Evolutionary conservation across 208 protist genomes (phyloP), one percentile per base, ranked within the genome.

Genomic region (Naegleria lovaniensis): DNA sequence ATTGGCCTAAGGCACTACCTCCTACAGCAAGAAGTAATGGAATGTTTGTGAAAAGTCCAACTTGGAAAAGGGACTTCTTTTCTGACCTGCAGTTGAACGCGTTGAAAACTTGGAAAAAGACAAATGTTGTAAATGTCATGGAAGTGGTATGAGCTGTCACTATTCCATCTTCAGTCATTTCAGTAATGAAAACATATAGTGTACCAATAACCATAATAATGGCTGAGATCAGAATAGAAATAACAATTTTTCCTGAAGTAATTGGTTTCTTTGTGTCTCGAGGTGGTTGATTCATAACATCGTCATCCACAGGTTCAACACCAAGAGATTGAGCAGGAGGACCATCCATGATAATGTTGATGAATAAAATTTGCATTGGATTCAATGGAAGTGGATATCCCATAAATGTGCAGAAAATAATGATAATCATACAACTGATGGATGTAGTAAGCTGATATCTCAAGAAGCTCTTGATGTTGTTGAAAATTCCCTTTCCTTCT

Each of bases 311-410:
- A 29, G 93, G 94, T 91, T 97, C 97, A 94, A 99, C 98, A 51
- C 96, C 96, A 52, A 99, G 95, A 16, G 97, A 96, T 16, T 97
- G 99, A 83, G 98, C 98, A 15, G 98, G 98, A n/a, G 98, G 95
- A n/a, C 97, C 97, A 92, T 99, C 98, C n/a, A 98, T 99, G 75
- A 99, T 98, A 29, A 99, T 95, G 93, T 99, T 99, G 19, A 99
- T 98, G 97, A 98, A 99, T 67, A 99, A 93, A 33, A 98, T 92
- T 92, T 97, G 96, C 11, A 98, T 95, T 16, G 97, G 94, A 41
- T 94, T 94, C 33, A 97, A 92, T 36, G 94, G 93, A 84, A 95
- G 92, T 75, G 95, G 95, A 39, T 94, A 91, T 55, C 94, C 95
- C 22, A 95, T 90, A 22, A 94, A 75, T 33, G 93, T 92, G 0